Percentiles rank a stretch among this genome's conserved stretches.
phyloP scores from a whole-genome alignment of 2,329 filamentous ascomycete species.

The Pestalotiopsis sp. region DNA sequence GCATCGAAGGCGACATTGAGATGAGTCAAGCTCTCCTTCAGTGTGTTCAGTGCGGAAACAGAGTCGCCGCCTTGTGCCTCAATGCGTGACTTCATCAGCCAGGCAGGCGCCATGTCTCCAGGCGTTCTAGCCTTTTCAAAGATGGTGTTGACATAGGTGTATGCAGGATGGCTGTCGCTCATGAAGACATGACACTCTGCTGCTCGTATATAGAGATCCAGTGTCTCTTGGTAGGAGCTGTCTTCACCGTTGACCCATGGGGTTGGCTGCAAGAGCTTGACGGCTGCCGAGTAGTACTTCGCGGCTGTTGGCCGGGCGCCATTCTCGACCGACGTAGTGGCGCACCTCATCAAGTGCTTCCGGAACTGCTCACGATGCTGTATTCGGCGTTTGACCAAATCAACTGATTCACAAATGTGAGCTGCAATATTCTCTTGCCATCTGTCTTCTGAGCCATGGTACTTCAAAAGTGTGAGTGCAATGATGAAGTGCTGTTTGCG shows the following conservation, averaged over 20 bases:
- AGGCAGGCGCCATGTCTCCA: slow-evolving; percentile 81
- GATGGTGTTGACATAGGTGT: slow-evolving; percentile 68
- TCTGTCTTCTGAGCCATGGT: slow-evolving; percentile 61
- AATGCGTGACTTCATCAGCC: slow-evolving; percentile 80
- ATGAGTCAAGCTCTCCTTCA: slow-evolving; percentile 71
- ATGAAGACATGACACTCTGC: slow-evolving; percentile 85
- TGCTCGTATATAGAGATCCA: slow-evolving; percentile 75
- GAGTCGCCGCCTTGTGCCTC: slow-evolving; percentile 75
- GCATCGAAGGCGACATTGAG: slow-evolving; percentile 69
- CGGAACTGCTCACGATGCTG: slow-evolving; percentile 66
- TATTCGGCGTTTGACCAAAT: slow-evolving; percentile 71
- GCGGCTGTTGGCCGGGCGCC: slow-evolving; percentile 81
- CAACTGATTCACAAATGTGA: slow-evolving; percentile 78
- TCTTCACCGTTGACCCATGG: slow-evolving; percentile 76
- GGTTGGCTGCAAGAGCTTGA: slow-evolving; percentile 76
- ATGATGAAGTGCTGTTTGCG: slow-evolving; percentile 91
- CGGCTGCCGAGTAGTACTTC: slow-evolving; percentile 77
- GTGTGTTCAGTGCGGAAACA: slow-evolving; percentile 64
- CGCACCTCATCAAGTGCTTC: slow-evolving; percentile 76
- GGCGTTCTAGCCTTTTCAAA: slow-evolving; percentile 71
- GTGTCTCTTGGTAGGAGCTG: slow-evolving; percentile 82
- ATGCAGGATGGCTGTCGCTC: slow-evolving; percentile 68
- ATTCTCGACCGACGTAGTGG: slow-evolving; percentile 76
- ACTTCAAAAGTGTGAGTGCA: slow-evolving; percentile 77
- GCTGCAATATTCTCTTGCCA: slow-evolving; percentile 73